These are phyloP conservation scores for Alternaria longipes DNA, from an alignment of 2,329 filamentous ascomycete species.

Conservation along the genomic window DNA sequence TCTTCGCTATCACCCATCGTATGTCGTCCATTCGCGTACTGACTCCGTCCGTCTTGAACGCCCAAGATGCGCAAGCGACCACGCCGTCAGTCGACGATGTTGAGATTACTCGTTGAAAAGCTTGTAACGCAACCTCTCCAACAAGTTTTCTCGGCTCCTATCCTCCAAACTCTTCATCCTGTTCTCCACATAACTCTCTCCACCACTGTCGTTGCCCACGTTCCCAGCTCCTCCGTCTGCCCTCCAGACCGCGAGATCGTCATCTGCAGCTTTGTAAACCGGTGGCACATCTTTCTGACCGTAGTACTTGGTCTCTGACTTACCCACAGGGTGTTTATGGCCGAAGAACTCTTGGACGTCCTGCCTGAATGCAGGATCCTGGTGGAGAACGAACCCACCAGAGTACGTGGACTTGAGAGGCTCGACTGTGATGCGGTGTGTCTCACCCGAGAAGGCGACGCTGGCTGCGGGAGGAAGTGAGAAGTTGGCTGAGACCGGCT, in stretches of 20 bases:
- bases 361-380: conserved; percentile 12
- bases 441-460: not conserved
- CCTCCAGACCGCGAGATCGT: conserved; percentile 24
- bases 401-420: conserved; percentile 59
- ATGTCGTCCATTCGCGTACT: not conserved
- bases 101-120: not conserved
- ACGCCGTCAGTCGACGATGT: too few relatives aligned
- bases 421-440: conserved; percentile 25
- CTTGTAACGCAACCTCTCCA: not conserved
- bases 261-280: conserved; percentile 18
- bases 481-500: conserved; percentile 56
- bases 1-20: not conserved
- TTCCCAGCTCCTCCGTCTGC: not conserved
- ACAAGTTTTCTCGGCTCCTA: not conserved
- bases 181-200: not conserved
- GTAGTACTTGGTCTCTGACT: conserved; percentile 73
- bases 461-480: not conserved
- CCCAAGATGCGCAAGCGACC: not conserved
- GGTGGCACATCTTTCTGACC: not conserved
- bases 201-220: not conserved
- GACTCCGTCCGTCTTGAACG: too few relatives aligned
- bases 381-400: conserved; percentile 71
- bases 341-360: conserved; percentile 21
- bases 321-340: not conserved
- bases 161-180: not conserved